Percentiles rank a stretch among this genome's conserved stretches.
Conservation (phyloP, 306 rosid genomes). For the Vigna trinervia region DNA sequence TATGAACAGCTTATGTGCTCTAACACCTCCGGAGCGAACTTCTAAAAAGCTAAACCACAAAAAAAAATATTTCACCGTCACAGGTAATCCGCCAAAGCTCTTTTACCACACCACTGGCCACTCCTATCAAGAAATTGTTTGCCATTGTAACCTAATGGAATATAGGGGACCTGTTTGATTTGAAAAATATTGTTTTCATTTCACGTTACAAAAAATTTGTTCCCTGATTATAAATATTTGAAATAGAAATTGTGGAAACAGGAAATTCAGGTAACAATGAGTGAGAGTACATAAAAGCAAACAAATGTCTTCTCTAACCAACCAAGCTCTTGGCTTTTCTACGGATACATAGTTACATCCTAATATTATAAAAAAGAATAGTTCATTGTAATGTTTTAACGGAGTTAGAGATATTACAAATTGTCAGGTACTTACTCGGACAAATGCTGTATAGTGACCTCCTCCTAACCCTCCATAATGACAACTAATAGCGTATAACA, state of each 20-base stretch:
- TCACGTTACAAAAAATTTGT: background rate
- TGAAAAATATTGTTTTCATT: background rate
- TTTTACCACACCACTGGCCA: constrained; percentile 11
- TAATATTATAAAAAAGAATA: background rate
- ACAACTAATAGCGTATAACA: constrained; percentile 80
- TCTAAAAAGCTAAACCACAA: background rate
- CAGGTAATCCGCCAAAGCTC: constrained; percentile 20
- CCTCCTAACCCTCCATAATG: constrained; percentile 85
- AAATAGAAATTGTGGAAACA: background rate
- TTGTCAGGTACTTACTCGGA: constrained; percentile 64
- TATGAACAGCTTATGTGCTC: constrained; percentile 23
- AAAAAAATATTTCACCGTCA: background rate
- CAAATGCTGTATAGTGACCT: constrained; percentile 90
- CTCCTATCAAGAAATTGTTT: constrained; percentile 12
- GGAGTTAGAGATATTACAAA: constrained; percentile 17
- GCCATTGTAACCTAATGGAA: constrained; percentile 11
- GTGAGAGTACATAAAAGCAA: background rate
- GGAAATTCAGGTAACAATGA: background rate
- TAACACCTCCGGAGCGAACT: constrained; percentile 9
- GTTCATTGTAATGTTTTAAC: constrained; percentile 8
- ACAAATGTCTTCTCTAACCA: constrained; percentile 1
- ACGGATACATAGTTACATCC: background rate
- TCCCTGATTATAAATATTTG: background rate
- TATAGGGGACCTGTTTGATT: background rate
- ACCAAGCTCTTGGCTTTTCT: background rate